Conservation (phyloP, 441 rosid species). For the Isatis lusitanica region DNA sequence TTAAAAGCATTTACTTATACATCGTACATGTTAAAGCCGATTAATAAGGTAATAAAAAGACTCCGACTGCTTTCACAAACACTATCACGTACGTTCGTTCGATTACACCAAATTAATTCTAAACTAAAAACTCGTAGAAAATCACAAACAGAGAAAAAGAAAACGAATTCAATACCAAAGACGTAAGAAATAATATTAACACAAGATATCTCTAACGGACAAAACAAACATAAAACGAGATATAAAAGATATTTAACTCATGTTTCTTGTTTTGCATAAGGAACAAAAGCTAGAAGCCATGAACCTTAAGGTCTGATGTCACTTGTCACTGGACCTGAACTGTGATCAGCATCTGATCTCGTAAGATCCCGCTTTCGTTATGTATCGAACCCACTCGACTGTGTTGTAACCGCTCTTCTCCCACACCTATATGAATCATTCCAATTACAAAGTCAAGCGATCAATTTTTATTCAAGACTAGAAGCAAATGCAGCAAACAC, state of each 20-base stretch:
- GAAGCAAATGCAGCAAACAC: not conserved
- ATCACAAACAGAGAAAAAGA: not conserved
- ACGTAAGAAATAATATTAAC: constrained; percentile 33
- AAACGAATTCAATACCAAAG: constrained; percentile 16
- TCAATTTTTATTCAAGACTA: not conserved
- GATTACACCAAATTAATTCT: not conserved
- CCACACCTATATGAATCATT: constrained; percentile 71
- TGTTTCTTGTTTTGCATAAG: not conserved
- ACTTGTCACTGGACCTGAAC: constrained; percentile 8
- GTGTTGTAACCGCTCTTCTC: constrained; percentile 99
- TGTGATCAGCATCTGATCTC: constrained; percentile 83
- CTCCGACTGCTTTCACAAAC: constrained; percentile 6
- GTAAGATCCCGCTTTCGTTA: constrained; percentile 94
- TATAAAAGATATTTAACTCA: constrained; percentile 12
- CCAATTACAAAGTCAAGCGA: not conserved
- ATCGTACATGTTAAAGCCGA: not conserved
- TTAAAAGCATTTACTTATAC: not conserved
- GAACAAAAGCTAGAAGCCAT: constrained; percentile 29
- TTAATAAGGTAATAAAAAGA: not conserved
- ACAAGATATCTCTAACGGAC: constrained; percentile 24
- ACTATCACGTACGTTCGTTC: not conserved
- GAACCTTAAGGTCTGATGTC: not conserved
- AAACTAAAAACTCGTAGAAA: not conserved
- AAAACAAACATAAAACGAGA: constrained; percentile 23
- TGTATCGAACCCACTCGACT: constrained; percentile 98